Conservation (phyloP, 768 basidiomycete genomes). For the Albatrellus ellisii region DNA sequence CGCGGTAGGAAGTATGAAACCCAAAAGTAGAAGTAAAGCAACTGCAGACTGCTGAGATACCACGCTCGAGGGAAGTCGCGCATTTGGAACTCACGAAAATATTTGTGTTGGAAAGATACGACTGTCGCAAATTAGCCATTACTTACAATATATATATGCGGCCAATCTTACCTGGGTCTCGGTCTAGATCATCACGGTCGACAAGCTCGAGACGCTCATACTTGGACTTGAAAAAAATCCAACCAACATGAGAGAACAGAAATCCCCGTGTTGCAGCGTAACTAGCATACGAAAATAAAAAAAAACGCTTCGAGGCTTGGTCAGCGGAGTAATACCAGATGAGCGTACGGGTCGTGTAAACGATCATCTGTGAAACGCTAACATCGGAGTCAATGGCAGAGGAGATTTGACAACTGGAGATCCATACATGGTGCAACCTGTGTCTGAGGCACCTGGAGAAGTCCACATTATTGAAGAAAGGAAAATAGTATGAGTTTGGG, state of each 20-base stretch:
- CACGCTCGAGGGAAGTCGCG: not conserved
- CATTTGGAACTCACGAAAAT: slow-evolving; percentile 37
- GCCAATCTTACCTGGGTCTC: slow-evolving; percentile 44
- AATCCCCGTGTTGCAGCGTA: slow-evolving; percentile 67
- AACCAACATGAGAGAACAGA: slow-evolving; percentile 70
- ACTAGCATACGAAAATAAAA: slow-evolving; percentile 23
- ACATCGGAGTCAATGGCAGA: not conserved
- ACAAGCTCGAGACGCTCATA: slow-evolving; percentile 51
- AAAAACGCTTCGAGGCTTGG: no score
- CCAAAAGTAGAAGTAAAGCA: slow-evolving; percentile 39
- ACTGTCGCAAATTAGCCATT: slow-evolving; percentile 25
- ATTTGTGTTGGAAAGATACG: slow-evolving; percentile 55
- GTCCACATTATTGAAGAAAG: slow-evolving; percentile 33
- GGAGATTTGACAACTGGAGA: not conserved
- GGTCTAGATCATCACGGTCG: slow-evolving; percentile 54
- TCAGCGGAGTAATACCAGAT: not conserved
- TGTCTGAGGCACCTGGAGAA: slow-evolving; percentile 56
- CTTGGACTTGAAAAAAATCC: slow-evolving; percentile 70
- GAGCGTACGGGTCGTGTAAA: slow-evolving; percentile 46
- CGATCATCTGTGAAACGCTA: slow-evolving; percentile 64
- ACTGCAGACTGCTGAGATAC: not conserved
- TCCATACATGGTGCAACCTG: slow-evolving; percentile 57
- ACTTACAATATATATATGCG: not conserved
- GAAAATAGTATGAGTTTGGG: not conserved
- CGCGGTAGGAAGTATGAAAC: slow-evolving; percentile 42